Conservation (phyloP, 257 asterid species). For the Handroanthus guayacan region DNA sequence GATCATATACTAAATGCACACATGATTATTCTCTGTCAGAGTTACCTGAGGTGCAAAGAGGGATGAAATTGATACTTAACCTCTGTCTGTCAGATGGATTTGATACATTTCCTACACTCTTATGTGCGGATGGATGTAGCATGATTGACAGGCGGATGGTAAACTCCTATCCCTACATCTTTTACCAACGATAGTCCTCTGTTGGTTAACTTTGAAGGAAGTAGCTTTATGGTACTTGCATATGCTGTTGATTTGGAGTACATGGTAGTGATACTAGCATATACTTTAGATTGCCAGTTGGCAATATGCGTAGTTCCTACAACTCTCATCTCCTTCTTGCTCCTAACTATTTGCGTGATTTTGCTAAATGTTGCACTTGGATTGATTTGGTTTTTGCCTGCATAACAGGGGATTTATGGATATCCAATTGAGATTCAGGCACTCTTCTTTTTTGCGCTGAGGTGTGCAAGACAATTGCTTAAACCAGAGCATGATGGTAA, state of each 20-base stretch:
- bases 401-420: constrained; percentile 62
- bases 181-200: constrained; percentile 9
- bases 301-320: constrained; percentile 1
- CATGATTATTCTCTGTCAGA: constrained; percentile 54
- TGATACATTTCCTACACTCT: constrained; percentile 71
- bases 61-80: constrained; percentile 63
- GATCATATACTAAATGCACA: constrained; percentile 59
- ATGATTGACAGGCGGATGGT: constrained; percentile 78
- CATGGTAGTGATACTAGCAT: background rate
- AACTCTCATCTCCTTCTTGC: background rate
- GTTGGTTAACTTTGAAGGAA: constrained; percentile 16
- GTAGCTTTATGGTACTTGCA: constrained; percentile 5
- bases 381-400: constrained; percentile 28
- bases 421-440: constrained; percentile 76
- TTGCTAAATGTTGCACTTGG: background rate
- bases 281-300: background rate
- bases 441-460: constrained; percentile 68
- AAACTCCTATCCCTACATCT: constrained; percentile 2
- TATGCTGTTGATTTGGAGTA: constrained; percentile 29
- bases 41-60: constrained; percentile 65
- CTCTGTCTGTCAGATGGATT: constrained; percentile 72
- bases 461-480: constrained; percentile 67
- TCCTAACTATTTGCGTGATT: background rate
- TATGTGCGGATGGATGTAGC: constrained; percentile 77
- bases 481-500: constrained; percentile 60